These are phyloP conservation scores for Ophiostoma sp. DNA, from an alignment of 2,329 filamentous ascomycete species.

Conservation along the genomic window DNA sequence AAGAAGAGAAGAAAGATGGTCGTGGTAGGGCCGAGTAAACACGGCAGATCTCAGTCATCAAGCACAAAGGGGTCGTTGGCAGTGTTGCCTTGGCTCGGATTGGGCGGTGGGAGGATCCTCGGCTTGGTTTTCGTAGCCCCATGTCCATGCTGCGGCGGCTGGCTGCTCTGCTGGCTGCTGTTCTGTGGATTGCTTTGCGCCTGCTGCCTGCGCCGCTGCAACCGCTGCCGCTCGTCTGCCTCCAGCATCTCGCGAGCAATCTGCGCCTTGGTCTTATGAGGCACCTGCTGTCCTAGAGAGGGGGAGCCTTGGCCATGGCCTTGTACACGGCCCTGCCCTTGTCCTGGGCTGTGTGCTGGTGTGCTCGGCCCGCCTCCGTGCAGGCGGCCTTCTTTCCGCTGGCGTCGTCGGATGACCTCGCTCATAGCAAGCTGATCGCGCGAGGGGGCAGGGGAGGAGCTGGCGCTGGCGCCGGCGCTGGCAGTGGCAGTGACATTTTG, in stretches of 20 bases:
- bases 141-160: not conserved
- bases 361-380: not conserved
- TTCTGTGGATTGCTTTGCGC: not conserved
- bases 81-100: slow-evolving; percentile 10
- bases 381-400: slow-evolving; percentile 13
- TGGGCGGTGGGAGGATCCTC: slow-evolving; percentile 14
- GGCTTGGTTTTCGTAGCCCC: not conserved
- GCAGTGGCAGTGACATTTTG: not conserved
- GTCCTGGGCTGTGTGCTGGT: not conserved
- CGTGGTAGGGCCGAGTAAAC: not conserved
- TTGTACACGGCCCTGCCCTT: not conserved
- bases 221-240: slow-evolving; percentile 12
- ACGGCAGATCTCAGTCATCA: slow-evolving; percentile 20
- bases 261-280: not conserved
- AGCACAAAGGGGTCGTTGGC: slow-evolving; percentile 22
- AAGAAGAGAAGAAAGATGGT: not conserved
- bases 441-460: not conserved
- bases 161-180: not conserved
- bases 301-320: not conserved
- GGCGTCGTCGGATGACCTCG: slow-evolving; percentile 21
- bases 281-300: not conserved
- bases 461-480: not conserved
- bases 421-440: slow-evolving; percentile 21
- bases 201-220: not conserved
- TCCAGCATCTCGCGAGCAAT: not conserved